phyloP scores from a whole-genome alignment of 2,329 filamentous ascomycete species.

The Cadophora sp. region DNA sequence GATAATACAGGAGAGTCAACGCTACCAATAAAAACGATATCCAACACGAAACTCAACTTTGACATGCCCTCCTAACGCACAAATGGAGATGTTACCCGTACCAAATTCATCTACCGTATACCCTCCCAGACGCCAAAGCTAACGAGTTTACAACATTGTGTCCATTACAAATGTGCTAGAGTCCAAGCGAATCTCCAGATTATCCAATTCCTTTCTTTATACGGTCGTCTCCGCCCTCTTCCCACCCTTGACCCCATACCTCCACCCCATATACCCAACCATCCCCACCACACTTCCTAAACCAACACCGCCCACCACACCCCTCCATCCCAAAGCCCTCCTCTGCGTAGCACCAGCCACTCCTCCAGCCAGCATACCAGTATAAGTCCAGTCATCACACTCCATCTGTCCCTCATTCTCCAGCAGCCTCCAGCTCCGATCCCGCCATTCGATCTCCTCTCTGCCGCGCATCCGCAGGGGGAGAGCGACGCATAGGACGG shows the following conservation, averaged over 20 bases:
- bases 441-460: conserved; percentile 68
- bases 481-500: conserved; percentile 52
- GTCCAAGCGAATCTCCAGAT: not conserved
- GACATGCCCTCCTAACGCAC: not conserved
- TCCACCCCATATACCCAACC: conserved; percentile 55
- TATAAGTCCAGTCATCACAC: conserved; percentile 61
- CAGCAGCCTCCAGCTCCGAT: conserved; percentile 66
- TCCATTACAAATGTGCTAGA: not conserved
- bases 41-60: not conserved
- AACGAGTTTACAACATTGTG: not conserved
- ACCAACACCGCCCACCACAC: conserved; percentile 52
- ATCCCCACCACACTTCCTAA: conserved; percentile 57
- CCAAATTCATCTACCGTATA: too few relatives aligned
- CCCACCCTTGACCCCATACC: conserved; percentile 55
- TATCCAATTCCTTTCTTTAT: not conserved
- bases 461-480: conserved; percentile 59
- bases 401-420: conserved; percentile 63
- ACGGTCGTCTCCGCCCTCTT: conserved; percentile 40
- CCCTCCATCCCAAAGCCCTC: conserved; percentile 48
- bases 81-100: too few relatives aligned
- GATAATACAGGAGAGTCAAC: conserved; percentile 6
- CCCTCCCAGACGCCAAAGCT: not conserved
- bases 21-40: not conserved
- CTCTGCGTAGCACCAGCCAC: conserved; percentile 42
- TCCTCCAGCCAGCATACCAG: conserved; percentile 49